These are phyloP conservation scores for Sclerotinia sclerotiorum DNA, from an alignment of 2,329 filamentous ascomycete species.

Conservation along the genomic window DNA sequence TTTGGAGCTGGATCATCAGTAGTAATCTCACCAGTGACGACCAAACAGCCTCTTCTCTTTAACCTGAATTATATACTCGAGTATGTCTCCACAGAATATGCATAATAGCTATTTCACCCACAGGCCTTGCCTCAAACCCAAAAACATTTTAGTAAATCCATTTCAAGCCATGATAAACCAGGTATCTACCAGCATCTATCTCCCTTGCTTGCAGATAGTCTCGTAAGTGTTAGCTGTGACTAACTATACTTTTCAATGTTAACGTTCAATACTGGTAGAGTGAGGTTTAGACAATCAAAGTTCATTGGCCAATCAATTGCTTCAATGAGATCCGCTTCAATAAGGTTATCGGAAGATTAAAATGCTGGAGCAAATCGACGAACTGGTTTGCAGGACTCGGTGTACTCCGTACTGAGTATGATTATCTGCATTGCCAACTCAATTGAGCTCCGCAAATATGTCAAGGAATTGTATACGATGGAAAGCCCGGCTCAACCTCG, in stretches of 20 bases:
- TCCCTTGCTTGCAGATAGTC: not conserved
- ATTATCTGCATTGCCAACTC: conserved; percentile 21
- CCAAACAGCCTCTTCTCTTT: too few species aligned
- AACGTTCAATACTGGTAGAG: not conserved
- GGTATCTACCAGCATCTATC: not conserved
- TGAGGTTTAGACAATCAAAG: not conserved
- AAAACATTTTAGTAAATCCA: not conserved
- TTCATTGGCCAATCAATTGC: not conserved
- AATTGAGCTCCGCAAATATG: conserved; percentile 15
- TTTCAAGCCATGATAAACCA: not conserved
- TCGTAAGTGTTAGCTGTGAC: too few species aligned
- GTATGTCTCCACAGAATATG: too few species aligned
- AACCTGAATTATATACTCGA: too few species aligned
- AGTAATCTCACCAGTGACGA: too few species aligned
- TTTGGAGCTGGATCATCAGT: too few species aligned
- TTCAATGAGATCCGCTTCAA: not conserved
- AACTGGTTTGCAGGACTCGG: conserved; percentile 10
- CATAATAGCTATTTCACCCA: too few species aligned
- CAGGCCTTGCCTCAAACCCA: not conserved
- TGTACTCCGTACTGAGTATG: not conserved
- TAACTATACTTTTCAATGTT: not conserved
- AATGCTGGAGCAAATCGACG: not conserved
- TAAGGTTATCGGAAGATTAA: conserved; percentile 12
- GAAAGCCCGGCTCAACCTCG: not conserved
- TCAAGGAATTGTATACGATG: not conserved